Percentiles rank a stretch among this genome's conserved stretches.
Evolutionary conservation across 306 rosid genomes (phyloP).

Genomic region (Prunus dulcis): DNA sequence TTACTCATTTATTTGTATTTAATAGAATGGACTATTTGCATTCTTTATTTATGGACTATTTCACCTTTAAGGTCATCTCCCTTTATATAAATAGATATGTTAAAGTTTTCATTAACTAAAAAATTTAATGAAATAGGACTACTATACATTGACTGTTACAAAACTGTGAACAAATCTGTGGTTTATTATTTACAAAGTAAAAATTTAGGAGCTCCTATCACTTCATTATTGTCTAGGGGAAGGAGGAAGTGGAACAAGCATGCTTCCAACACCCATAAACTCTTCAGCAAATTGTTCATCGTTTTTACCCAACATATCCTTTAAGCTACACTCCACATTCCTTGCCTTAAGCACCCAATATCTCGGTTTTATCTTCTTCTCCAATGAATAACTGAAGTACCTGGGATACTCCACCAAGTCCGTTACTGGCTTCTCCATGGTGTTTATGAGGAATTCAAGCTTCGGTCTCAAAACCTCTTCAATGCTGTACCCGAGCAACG

Average conservation of each 20-base stretch:
- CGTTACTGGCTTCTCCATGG: conserved; percentile 70
- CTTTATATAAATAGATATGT: no score
- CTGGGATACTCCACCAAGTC: conserved; percentile 85
- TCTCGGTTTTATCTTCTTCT: conserved; percentile 87
- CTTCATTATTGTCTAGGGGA: conserved; percentile 14
- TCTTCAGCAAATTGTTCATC: conserved; percentile 75
- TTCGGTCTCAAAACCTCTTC: conserved; percentile 79
- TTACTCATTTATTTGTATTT: no score
- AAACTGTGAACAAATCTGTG: neutral
- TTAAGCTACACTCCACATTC: conserved; percentile 62
- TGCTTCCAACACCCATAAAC: conserved; percentile 38
- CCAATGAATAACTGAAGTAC: conserved; percentile 89
- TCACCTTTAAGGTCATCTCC: no score
- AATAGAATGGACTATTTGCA: no score
- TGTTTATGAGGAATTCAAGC: conserved; percentile 64
- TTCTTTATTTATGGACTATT: no score
- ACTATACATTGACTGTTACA: conserved; percentile 2
- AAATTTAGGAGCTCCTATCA: neutral
- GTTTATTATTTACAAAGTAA: conserved; percentile 30
- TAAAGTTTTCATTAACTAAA: neutral
- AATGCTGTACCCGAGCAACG: conserved; percentile 76
- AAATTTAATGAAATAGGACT: neutral
- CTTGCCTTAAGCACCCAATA: conserved; percentile 57
- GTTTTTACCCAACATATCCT: conserved; percentile 79
- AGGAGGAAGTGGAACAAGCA: conserved; percentile 17